A percentile compares a stretch with the other conserved stretches of the same genome.
phyloP scores from a whole-genome alignment of 352 stramenopile species.

The Phytopythium chamaehyphon region DNA sequence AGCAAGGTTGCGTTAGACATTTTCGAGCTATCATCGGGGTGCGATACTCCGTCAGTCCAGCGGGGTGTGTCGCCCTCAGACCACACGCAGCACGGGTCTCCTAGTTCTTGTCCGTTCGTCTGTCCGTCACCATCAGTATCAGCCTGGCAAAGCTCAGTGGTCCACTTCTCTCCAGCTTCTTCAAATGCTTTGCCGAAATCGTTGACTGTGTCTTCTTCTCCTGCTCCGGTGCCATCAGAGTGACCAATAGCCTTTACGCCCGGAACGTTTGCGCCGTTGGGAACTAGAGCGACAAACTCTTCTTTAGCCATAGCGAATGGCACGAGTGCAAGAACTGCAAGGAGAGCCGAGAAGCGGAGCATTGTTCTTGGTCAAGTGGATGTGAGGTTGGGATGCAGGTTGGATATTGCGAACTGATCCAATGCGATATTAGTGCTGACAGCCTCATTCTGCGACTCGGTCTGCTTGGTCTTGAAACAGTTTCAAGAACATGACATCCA shows the following conservation, averaged over 20 bases:
- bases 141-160: constrained; percentile 17
- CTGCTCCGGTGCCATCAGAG: constrained; percentile 18
- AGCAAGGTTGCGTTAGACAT: constrained; percentile 22
- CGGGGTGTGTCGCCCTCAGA: constrained; percentile 2
- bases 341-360: neutral
- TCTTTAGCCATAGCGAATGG: neutral
- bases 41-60: constrained; percentile 20
- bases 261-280: constrained; percentile 35
- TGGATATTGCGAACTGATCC: too few relatives aligned
- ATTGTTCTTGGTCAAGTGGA: neutral
- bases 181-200: constrained; percentile 32
- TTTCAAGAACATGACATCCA: too few relatives aligned
- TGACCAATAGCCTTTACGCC: constrained; percentile 29
- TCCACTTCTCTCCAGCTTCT: constrained; percentile 31
- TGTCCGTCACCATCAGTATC: constrained; percentile 37
- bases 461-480: too few relatives aligned
- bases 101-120: constrained; percentile 53
- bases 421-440: too few relatives aligned
- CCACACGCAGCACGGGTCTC: constrained; percentile 40
- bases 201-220: constrained; percentile 10
- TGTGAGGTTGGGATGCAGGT: too few relatives aligned
- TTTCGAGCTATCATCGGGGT: constrained; percentile 15
- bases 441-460: too few relatives aligned
- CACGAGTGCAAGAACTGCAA: neutral
- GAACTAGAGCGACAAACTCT: constrained; percentile 23